Base-by-base conservation (phyloP, 192 early-diverging fungal species). In the Coemansia sp. region DNA sequence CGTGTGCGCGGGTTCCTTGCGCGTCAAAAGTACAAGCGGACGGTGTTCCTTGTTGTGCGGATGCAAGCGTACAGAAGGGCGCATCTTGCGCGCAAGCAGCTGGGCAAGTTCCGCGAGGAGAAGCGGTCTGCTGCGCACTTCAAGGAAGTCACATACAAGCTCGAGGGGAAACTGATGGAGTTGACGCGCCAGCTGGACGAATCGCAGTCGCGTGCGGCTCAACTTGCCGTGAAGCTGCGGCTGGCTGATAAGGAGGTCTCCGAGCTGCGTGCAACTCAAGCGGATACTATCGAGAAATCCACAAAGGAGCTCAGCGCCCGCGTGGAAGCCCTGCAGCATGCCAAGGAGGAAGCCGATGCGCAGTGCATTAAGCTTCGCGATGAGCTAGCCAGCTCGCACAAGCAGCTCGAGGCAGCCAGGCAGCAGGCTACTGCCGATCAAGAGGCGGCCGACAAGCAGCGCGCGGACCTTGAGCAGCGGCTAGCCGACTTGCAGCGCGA, bases 81-180 rank as follows among this genome's bases (percentile, higher is more conserved):
- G 19, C 84, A 82, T 15, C 69, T 65, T 23, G 95, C 95, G 36
- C 77, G 86, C 55, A 86, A 86, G 59, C 86, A 87, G 69, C 75
- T 95, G 54, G 82, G 85, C 50, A 67, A 71, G 38, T 79, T 92
- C 63, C 90, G 92, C 74, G 85, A 88, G 29, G 97, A 99, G 81
- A 89, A 90, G 34, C 82, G 91, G 56, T 94, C 92, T 49, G 92
- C 94, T 15, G 89, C 87, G 62, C 96, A 97, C 65, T 89, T 95
- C 74, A 93, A 98, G 83, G 92, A 98, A 65, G 87, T 90, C 34
- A 95, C 95, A 35, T 93, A 93, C 76, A 90, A 90, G 81, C 82
- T 99, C 4, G 97, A 99, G 79, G 89, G 87, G 83, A 98, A 96
- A 85, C 92, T 99, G 61, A 89, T 98, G 70, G 93, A 94, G 74